phyloP scores from a whole-genome alignment of 208 protist species.

The Trypanosoma avium region DNA sequence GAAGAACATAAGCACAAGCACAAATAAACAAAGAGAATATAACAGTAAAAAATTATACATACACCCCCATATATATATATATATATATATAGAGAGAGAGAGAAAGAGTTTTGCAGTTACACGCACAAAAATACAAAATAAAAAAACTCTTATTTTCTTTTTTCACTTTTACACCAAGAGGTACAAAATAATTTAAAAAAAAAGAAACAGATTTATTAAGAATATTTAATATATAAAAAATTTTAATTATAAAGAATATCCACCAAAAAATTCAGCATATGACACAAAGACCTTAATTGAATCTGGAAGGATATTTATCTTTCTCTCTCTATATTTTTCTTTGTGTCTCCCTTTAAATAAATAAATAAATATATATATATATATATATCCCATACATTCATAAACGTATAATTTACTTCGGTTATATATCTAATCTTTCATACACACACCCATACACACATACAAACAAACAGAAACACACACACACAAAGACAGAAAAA shows the following conservation, averaged over 20 bases:
- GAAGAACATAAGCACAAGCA: background rate
- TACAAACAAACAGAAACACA: background rate
- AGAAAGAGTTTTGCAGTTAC: background rate
- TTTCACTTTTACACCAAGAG: too few relatives aligned
- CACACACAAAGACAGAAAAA: background rate
- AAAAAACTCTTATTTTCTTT: too few relatives aligned
- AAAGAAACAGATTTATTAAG: too few relatives aligned
- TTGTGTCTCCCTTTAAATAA: background rate
- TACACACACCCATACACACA: background rate
- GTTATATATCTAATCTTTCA: background rate
- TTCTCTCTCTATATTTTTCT: background rate
- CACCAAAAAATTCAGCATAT: too few relatives aligned
- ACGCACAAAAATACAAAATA: too few relatives aligned
- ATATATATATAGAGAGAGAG: background rate
- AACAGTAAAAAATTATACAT: background rate
- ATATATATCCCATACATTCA: constrained; percentile 1
- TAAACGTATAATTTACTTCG: background rate
- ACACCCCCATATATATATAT: background rate
- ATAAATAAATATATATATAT: constrained; percentile 6
- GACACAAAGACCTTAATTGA: too few relatives aligned
- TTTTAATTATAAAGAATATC: too few relatives aligned
- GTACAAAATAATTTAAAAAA: too few relatives aligned
- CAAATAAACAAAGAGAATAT: background rate
- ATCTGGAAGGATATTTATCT: background rate
- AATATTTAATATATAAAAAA: too few relatives aligned